Evolutionary conservation across 768 basidiomycete genomes (phyloP), one percentile per base, ranked within the genome.

Genomic region (Amanita inopinata): DNA sequence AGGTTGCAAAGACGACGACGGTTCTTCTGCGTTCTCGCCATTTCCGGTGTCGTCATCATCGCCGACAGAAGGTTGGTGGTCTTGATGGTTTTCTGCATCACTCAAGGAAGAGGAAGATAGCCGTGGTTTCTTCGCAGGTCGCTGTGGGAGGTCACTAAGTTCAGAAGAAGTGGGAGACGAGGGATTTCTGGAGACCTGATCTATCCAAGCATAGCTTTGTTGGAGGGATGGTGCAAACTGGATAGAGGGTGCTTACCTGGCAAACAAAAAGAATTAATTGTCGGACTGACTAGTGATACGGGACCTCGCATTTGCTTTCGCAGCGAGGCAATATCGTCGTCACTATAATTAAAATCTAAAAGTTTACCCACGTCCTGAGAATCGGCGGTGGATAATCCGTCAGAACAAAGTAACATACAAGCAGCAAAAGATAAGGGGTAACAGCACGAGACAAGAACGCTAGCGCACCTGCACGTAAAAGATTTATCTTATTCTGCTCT

Each of bases 271-370:
- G 64, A 51, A 35, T 66, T 64, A 23, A 65, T 64, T 18, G 65
- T 59, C 20, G 75, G 71, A 40, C 73, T 73, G 19, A 71, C 66
- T 39, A 65, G 61, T 10, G 75, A 71, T 14, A 68, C 65, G 0
- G 73, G 70, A 25, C 73, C 57, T 41, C 61, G 63, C 76, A 89
- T 82, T 59, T 84, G 83, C 51, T 76, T 75, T 46, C 81, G 74
- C 44, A 88, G 57, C 12, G 81, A 80, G 19, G 66, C 53, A 33
- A 90, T 77, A 49, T 80, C 78, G 14, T 76, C 76, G 58, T 90
- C 80, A 9, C 64, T 64, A 57, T 88, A 88, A 36, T 71, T 67
- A 51, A 92, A 92, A 61, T 90, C 83, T n/a, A 84, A 67, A 7
- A 93, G 66, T 53, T 76, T 76, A 36, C 77, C 78, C 23, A 70